Evolutionary conservation across 768 basidiomycete species (phyloP).

Genomic region (Kwoniella heveanensis): DNA sequence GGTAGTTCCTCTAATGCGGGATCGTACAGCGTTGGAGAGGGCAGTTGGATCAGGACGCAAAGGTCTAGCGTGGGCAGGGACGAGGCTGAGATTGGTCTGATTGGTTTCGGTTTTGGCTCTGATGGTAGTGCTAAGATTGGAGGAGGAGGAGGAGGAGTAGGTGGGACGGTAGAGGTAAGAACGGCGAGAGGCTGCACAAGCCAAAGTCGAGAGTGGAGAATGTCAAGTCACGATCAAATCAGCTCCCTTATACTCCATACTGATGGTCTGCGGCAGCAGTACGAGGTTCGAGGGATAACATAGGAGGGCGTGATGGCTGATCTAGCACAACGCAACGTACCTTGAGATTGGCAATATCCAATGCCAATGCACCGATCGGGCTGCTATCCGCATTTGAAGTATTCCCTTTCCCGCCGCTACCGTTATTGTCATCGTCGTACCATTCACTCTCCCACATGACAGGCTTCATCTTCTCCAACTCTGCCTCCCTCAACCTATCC

Average conservation of each 20-base stretch:
- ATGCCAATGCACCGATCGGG: neutral
- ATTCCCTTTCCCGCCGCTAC: neutral
- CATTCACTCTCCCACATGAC: constrained; percentile 22
- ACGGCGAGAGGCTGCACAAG: no score
- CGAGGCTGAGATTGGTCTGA: neutral
- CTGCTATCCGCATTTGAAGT: neutral
- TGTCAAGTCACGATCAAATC: no score
- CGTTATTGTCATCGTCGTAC: neutral
- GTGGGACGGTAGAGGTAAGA: neutral
- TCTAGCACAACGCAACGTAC: no score
- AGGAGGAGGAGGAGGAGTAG: neutral
- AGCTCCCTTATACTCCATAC: no score
- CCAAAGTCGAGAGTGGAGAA: no score
- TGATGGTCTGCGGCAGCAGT: no score
- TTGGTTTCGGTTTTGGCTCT: neutral
- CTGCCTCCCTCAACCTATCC: neutral
- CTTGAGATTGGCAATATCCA: neutral
- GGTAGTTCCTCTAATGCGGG: constrained; percentile 10
- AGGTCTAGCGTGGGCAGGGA: constrained; percentile 12
- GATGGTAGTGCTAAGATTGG: no score
- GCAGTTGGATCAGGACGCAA: constrained; percentile 17
- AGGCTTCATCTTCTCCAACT: constrained; percentile 6
- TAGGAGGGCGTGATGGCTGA: no score
- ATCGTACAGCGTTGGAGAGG: constrained; percentile 5
- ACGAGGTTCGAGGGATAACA: no score